A percentile compares a stretch with the other conserved stretches of the same genome.
These are phyloP conservation scores for Thermoascus crustaceus DNA, from an alignment of 2,329 filamentous ascomycete genomes.

Conservation along the genomic window DNA sequence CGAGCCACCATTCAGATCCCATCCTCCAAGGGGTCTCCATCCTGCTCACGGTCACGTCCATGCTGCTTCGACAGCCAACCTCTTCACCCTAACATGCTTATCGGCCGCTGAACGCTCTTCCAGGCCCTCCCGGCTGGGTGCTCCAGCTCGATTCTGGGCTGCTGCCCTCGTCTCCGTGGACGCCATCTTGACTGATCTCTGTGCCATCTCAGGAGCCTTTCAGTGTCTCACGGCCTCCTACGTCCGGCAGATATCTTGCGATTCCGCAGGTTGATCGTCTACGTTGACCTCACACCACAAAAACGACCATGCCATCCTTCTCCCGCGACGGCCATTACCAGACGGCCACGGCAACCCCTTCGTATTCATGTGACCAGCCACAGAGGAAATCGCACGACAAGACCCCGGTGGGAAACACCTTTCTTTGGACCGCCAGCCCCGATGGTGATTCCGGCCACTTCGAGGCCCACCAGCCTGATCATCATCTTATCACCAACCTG, in stretches of 20 bases:
- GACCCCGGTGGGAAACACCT: constrained; percentile 36
- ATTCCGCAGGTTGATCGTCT: constrained; percentile 6
- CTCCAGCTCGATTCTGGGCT: constrained; percentile 10
- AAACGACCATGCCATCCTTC: constrained; percentile 31
- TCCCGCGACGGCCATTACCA: constrained; percentile 28
- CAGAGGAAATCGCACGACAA: constrained; percentile 39
- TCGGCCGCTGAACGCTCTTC: constrained; percentile 17
- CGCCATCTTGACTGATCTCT: neutral
- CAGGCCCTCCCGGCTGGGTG: constrained; percentile 17
- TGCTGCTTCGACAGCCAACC: neutral
- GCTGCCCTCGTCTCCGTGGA: constrained; percentile 2
- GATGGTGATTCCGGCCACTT: constrained; percentile 35
- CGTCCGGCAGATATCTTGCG: neutral
- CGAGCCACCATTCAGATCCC: no score
- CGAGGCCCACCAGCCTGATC: constrained; percentile 32
- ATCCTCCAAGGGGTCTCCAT: no score
- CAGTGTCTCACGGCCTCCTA: neutral
- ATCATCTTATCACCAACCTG: constrained; percentile 24
- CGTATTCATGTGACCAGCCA: constrained; percentile 32
- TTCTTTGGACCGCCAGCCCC: constrained; percentile 39
- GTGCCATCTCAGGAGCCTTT: neutral
- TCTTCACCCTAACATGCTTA: constrained; percentile 16
- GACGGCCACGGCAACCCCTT: constrained; percentile 24
- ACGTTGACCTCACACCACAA: constrained; percentile 26
- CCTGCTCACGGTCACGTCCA: no score